Evolutionary conservation across 768 basidiomycete genomes (phyloP).

Genomic region (Lyophyllum semitale): DNA sequence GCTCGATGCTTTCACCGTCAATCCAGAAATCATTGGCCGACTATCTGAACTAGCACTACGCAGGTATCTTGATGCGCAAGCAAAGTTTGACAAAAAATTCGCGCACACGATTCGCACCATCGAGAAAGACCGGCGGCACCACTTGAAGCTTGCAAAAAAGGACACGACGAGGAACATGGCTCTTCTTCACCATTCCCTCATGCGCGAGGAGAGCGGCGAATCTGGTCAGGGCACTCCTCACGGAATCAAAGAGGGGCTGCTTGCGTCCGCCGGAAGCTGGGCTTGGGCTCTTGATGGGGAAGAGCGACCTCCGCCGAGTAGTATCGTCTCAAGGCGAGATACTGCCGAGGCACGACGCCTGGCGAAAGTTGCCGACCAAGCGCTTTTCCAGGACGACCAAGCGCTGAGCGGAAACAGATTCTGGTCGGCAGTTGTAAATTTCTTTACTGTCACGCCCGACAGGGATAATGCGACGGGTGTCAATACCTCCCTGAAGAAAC

Average conservation of each 20-base stretch:
- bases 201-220: slow-evolving; percentile 24
- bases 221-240: slow-evolving; percentile 18
- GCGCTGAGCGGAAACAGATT: slow-evolving; percentile 68
- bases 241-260: slow-evolving; percentile 37
- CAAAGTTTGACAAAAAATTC: slow-evolving; percentile 70
- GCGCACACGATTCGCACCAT: slow-evolving; percentile 53
- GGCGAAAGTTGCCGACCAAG: slow-evolving; percentile 73
- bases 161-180: slow-evolving; percentile 59
- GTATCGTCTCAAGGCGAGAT: slow-evolving; percentile 88
- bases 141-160: slow-evolving; percentile 63
- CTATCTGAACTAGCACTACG: slow-evolving; percentile 74
- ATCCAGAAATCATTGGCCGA: slow-evolving; percentile 66
- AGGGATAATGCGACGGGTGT: slow-evolving; percentile 26
- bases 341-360: slow-evolving; percentile 76
- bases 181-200: slow-evolving; percentile 42
- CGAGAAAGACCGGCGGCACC: slow-evolving; percentile 66
- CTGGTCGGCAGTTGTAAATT: slow-evolving; percentile 68
- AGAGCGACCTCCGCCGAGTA: slow-evolving; percentile 88
- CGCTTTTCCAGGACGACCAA: slow-evolving; percentile 57
- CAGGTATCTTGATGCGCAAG: slow-evolving; percentile 71
- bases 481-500: neutral
- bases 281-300: slow-evolving; percentile 81
- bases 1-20: slow-evolving; percentile 65
- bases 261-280: slow-evolving; percentile 60
- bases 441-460: slow-evolving; percentile 57